Percentiles rank a stretch among this genome's conserved stretches.
These are phyloP conservation scores for Pharnaceum exiguum DNA, from an alignment of 148 eudicot genomes.

Conservation along the genomic window DNA sequence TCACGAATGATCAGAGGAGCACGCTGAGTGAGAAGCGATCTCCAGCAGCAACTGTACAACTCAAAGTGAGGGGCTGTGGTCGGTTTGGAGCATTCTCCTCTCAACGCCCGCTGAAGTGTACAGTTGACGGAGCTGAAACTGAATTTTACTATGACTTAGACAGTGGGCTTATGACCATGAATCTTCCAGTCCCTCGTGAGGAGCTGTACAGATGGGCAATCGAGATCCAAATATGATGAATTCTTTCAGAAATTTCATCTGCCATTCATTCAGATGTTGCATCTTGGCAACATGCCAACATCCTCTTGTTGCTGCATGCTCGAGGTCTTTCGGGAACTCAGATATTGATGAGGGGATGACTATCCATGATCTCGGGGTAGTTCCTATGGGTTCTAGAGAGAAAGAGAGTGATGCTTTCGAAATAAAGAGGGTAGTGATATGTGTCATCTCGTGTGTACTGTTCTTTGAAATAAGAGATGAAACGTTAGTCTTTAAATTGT, in stretches of 20 bases:
- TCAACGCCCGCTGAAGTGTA: constrained; percentile 55
- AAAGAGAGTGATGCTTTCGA: no score
- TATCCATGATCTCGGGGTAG: no score
- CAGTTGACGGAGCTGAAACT: constrained; percentile 29
- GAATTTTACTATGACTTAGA: constrained; percentile 44
- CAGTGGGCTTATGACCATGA: constrained; percentile 49
- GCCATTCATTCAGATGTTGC: background rate
- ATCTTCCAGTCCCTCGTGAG: constrained; percentile 50
- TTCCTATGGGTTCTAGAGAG: no score
- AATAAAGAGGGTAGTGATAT: no score
- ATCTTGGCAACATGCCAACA: constrained; percentile 4
- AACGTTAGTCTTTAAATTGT: no score
- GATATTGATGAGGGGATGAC: background rate
- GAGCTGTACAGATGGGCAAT: constrained; percentile 79
- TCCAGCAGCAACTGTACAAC: constrained; percentile 37
- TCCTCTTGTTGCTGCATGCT: no score
- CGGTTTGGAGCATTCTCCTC: constrained; percentile 74
- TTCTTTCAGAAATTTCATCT: background rate
- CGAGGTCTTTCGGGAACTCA: no score
- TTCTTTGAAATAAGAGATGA: no score
- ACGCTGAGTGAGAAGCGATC: constrained; percentile 19
- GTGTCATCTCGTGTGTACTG: no score
- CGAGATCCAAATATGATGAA: constrained; percentile 46
- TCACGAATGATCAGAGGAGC: constrained; percentile 18
- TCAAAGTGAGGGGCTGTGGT: constrained; percentile 78